Evolutionary conservation across 2,329 filamentous ascomycete species (phyloP), one percentile per base, ranked within the genome.

Genomic region (Fusarium oxysporum): DNA sequence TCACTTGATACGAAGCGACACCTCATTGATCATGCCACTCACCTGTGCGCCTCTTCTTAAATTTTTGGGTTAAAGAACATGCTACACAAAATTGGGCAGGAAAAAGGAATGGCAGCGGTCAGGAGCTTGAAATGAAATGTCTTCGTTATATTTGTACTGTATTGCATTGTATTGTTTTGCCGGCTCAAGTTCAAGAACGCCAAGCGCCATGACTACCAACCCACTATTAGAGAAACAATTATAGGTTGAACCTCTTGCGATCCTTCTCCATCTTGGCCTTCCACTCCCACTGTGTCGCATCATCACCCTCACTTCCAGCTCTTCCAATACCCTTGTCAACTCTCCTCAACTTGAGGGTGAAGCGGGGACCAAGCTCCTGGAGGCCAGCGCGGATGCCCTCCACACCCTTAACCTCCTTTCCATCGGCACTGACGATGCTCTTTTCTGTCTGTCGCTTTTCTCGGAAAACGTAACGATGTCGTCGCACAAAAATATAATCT

Each of bases 281-380:
- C 96, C 96, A 99, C 81, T 98, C 90, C 96, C 96, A 98, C 80
- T 97, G 93, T 75, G 94, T 89, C 41, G 94, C 94, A 82, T 92
- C 85, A 82, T 90, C 86, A 86, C 93, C 89, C 69, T 91, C 87
- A 76, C 90, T 91, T 23, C 90, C 90, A 12, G 90, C 90, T 62
- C 88, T 83, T 19, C 90, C 90, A 73, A 99, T 93, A 0, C 95
- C 96, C 83, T 95, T 95, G 81, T 98, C 96, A 47, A 98, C 92
- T 78, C 96, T 90, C 76, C 95, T 90, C 78, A 99, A 84, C 86
- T 98, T 98, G 73, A 98, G 83, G 5, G 84, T 86, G 56, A 85
- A 96, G 87, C 77, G 86, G 12, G 94, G 95, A 0, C 96, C 96
- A 30, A 98, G 77, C 83, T 98, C 96, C 82, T 98, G 96, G 78